These are phyloP conservation scores for Plasmodium inui DNA, from an alignment of 169 alveolate species.

Conservation along the genomic window DNA sequence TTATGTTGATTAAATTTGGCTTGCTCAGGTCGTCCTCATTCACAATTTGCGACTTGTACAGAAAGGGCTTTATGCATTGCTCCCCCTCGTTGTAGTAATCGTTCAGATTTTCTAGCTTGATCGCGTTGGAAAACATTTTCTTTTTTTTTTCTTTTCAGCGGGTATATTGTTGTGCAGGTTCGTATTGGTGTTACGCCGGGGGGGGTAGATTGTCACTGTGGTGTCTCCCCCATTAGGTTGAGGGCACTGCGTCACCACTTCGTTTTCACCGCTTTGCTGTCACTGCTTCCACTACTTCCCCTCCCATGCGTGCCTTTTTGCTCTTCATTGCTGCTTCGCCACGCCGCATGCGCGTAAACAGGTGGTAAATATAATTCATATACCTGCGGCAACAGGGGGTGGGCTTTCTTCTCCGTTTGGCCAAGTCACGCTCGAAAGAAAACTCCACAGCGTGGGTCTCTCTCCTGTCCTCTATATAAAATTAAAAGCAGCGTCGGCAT, in stretches of 20 bases:
- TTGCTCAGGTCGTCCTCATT: conserved; percentile 54
- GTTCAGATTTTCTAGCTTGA: conserved; percentile 86
- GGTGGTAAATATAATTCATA: neutral
- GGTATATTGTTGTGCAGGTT: neutral
- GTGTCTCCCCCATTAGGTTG: neutral
- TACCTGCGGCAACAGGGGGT: neutral
- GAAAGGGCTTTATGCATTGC: conserved; percentile 87
- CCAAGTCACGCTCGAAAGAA: neutral
- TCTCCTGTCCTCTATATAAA: neutral
- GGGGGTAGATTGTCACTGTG: neutral
- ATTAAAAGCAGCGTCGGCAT: neutral
- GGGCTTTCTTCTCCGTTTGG: neutral
- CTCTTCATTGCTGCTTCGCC: neutral
- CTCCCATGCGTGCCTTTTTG: neutral
- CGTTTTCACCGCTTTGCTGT: neutral
- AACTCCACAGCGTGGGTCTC: neutral
- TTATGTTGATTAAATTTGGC: conserved; percentile 47
- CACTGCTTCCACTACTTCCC: neutral
- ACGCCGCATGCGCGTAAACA: neutral
- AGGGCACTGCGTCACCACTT: neutral
- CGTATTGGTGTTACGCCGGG: neutral
- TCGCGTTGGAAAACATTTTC: conserved; percentile 84
- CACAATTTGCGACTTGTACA: conserved; percentile 66
- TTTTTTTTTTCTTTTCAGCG: neutral
- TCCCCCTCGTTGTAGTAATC: conserved; percentile 88